Conservation (phyloP, 305 asterid genomes). For the Plantago coronopus region DNA sequence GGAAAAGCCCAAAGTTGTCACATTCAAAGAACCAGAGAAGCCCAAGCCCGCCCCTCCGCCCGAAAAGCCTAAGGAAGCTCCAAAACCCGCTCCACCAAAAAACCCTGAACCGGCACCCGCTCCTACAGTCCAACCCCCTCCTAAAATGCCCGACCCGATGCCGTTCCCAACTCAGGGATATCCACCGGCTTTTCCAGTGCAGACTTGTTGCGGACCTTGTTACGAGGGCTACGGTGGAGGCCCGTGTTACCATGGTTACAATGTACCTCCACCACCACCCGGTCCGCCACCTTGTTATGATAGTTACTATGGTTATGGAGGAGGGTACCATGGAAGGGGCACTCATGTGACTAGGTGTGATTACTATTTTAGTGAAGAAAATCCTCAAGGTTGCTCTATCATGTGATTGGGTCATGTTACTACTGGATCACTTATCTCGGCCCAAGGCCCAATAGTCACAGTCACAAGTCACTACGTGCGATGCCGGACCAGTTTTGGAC, state of each 20-base stretch:
- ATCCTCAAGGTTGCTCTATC: constrained; percentile 42
- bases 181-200: constrained; percentile 36
- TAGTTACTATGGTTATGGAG: constrained; percentile 29
- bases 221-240: constrained; percentile 41
- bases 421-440: not conserved
- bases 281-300: constrained; percentile 32
- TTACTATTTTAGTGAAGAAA: constrained; percentile 47
- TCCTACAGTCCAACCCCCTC: constrained; percentile 9
- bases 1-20: constrained; percentile 12
- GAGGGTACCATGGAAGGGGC: constrained; percentile 17
- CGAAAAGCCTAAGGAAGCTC: constrained; percentile 25
- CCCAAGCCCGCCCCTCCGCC: constrained; percentile 20
- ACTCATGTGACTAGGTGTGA: constrained; percentile 39
- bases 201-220: constrained; percentile 40
- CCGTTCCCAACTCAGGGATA: constrained; percentile 14
- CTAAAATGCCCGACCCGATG: constrained; percentile 14
- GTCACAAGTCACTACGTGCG: not conserved
- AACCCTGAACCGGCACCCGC: constrained; percentile 24
- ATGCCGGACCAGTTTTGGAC: constrained; percentile 7
- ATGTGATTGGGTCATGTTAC: constrained; percentile 28
- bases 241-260: constrained; percentile 56
- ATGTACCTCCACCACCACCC: constrained; percentile 45
- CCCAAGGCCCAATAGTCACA: not conserved
- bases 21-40: constrained; percentile 17
- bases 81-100: constrained; percentile 24